Conservation (phyloP, 2,329 filamentous ascomycete genomes). For the Chalara sp. region DNA sequence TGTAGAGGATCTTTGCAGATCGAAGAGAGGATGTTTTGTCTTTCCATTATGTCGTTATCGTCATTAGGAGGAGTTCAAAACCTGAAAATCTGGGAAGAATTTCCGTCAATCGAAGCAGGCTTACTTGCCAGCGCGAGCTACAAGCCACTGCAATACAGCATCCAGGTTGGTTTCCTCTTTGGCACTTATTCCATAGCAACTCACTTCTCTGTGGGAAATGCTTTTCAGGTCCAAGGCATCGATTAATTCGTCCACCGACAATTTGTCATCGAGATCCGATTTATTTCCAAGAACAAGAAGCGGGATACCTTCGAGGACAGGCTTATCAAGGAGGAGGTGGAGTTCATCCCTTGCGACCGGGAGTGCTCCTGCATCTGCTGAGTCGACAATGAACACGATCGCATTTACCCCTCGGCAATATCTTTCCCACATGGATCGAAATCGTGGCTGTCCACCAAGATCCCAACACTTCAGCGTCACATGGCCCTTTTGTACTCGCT, state of each 20-base stretch:
- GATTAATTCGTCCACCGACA: conserved; percentile 92
- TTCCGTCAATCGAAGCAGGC: neutral
- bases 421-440: conserved; percentile 98
- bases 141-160: conserved; percentile 92
- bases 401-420: conserved; percentile 97
- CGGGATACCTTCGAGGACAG: conserved; percentile 80
- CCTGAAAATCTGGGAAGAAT: conserved; percentile 11
- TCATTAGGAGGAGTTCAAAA: conserved; percentile 37
- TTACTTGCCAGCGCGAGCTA: conserved; percentile 78
- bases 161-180: conserved; percentile 99
- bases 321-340: conserved; percentile 79
- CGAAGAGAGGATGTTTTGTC: conserved; percentile 31
- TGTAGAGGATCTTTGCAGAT: conserved; percentile 40
- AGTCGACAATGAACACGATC: conserved; percentile 97
- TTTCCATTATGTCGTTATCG: conserved; percentile 44
- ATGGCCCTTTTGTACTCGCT: conserved; percentile 94
- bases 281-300: conserved; percentile 95
- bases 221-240: conserved; percentile 84
- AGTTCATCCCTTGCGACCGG: conserved; percentile 87
- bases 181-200: conserved; percentile 96
- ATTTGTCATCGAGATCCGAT: conserved; percentile 84
- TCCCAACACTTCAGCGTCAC: conserved; percentile 99
- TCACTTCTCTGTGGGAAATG: conserved; percentile 88
- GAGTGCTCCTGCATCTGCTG: conserved; percentile 75
- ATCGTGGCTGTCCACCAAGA: conserved; percentile 91